Base-by-base conservation (phyloP, 2,329 filamentous ascomycete species). In the Monosporascus sp. region DNA sequence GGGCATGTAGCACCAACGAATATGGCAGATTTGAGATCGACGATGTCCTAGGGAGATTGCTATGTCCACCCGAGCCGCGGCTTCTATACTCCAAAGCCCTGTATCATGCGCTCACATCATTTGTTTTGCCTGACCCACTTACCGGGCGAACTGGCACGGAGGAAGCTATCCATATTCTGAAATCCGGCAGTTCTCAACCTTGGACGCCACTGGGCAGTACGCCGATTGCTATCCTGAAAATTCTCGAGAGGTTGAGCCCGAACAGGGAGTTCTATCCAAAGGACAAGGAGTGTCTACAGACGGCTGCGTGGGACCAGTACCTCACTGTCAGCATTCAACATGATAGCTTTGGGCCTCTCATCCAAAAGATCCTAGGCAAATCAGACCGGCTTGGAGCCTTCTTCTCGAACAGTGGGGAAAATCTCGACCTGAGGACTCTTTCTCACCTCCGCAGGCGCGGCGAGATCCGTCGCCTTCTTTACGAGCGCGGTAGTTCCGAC, bases 41-140 rank as follows among this genome's bases (percentile, higher is more conserved):
- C 41, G 61, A 74, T 1, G 60, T 80, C 0, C 69, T 89, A 2
- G 75, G 78, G 0, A 74, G 80, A 1, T 64, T 89, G 0, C 73
- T 78, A 1, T 85, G 82, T 36, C 72, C 83, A 0, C 70, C 79
- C 0, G 84, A 87, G 47, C 80, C 80, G 0, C 64, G 63, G 0
- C 66, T 83, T 0, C 65, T 82, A 0, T 84, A 82, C 49, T 69
- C 69, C 1, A 85, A 83, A 58, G 82, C 82, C 0, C 64, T 76
- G 2, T 64, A 81, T 1, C 85, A 89, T 60, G 85, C 83, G 0
- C 65, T 76, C 2, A 88, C 85, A 0, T 84, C 84, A 0, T 81
- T 77, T 22, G 63, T 76, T 0, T 37, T 87, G 0, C 77, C 80
- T 0, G 85, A 88, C 62, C 64, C 70, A 0, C 70, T 88, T 0